Conservation (phyloP, 257 asterid species). For the Petunia secreta region DNA sequence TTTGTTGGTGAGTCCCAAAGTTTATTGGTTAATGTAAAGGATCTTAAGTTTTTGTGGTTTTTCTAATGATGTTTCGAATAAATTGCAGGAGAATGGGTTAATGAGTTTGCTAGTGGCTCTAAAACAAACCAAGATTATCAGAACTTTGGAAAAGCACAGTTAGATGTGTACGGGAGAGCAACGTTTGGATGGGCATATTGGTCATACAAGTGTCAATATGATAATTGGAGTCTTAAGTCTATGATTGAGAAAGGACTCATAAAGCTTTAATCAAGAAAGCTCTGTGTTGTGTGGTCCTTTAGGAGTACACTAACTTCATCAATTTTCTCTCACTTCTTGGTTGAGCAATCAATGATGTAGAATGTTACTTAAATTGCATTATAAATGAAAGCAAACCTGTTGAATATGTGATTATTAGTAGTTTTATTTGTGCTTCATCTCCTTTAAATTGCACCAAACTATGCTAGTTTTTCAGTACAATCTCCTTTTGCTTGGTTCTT, state of each 20-base stretch:
- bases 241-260: constrained; percentile 47
- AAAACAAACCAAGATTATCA: constrained; percentile 38
- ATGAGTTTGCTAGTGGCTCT: not conserved
- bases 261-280: constrained; percentile 27
- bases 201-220: constrained; percentile 55
- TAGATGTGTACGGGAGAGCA: constrained; percentile 50
- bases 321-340: not conserved
- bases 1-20: constrained; percentile 49
- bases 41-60: not conserved
- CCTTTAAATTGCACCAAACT: no score
- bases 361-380: not conserved
- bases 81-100: constrained; percentile 17
- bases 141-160: constrained; percentile 37
- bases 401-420: no score
- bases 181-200: constrained; percentile 63
- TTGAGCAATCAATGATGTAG: not conserved
- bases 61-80: constrained; percentile 30
- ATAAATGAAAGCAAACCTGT: no score
- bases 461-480: no score
- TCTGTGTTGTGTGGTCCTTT: not conserved
- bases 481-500: no score
- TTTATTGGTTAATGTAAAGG: no score
- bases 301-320: not conserved
- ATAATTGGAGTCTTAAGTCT: constrained; percentile 56
- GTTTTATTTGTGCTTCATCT: no score